Evolutionary conservation across 352 stramenopile genomes (phyloP).

Genomic region (Lagenidium sp.): DNA sequence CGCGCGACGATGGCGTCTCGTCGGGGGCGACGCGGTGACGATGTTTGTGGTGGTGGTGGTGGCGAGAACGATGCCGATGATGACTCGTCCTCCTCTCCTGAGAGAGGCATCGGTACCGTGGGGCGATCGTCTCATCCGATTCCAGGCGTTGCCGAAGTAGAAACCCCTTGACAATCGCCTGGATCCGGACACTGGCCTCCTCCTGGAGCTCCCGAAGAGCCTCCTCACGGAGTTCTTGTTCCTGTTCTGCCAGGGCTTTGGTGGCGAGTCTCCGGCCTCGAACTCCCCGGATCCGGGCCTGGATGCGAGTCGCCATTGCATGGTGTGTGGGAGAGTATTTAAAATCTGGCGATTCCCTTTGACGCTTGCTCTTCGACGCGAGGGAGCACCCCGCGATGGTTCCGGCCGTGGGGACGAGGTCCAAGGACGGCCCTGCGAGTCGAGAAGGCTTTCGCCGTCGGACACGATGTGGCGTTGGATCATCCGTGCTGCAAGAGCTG

Average conservation of each 20-base stretch:
- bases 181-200: slow-evolving; percentile 24
- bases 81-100: no score
- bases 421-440: background rate
- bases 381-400: background rate
- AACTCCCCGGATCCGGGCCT: slow-evolving; percentile 22
- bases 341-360: no score
- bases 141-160: slow-evolving; percentile 7
- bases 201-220: slow-evolving; percentile 22
- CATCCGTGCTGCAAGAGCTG: no score
- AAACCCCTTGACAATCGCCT: slow-evolving; percentile 26
- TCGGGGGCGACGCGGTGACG: slow-evolving; percentile 5
- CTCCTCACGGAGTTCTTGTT: slow-evolving; percentile 30
- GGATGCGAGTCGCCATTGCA: slow-evolving; percentile 11
- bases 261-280: slow-evolving; percentile 15
- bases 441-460: background rate
- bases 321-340: background rate
- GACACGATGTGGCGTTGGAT: background rate
- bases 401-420: background rate
- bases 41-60: slow-evolving; percentile 5
- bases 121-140: background rate
- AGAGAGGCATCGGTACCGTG: no score
- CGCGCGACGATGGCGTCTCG: background rate
- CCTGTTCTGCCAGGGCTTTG: slow-evolving; percentile 11
- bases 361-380: no score
- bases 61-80: no score